Evolutionary conservation across 805 yeast genomes (phyloP), one percentile per base, ranked within the genome.

Genomic region (Kuraishia molischiana): DNA sequence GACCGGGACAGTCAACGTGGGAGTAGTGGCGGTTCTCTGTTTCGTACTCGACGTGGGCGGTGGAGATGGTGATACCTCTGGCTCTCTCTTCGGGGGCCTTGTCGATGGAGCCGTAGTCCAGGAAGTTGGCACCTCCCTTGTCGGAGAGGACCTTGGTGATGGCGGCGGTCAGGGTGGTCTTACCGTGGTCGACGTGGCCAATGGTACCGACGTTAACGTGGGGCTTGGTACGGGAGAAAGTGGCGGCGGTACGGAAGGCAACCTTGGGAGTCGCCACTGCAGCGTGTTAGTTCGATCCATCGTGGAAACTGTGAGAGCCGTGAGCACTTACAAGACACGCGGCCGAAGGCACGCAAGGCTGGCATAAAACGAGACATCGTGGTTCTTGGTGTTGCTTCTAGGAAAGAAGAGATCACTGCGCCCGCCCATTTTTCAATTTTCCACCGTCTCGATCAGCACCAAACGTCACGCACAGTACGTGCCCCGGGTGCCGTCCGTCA

Each of bases 11-110:
- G 74, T 89, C 97, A 51, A 89, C 95, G 64, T 89, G 97, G 52
- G 97, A 90, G 59, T 89, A 89, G 66, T 90, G 97, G 68, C 97
- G 83, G 62, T 82, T 85, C 22, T 69, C 86, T 45, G 97, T 90
- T 66, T 86, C 94, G 67, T 89, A 90, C 68, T 90, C 97, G 56
- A 89, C 97, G 62, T 90, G 97, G 40, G 97, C 97, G 49, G 96
- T 82, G 41, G 96, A 85, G 59, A 90, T 90, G 47, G 98, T 90
- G 66, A 90, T 90, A 78, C 98, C 98, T 74, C 98, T 86, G 41
- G 95, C 97, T 71, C 95, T 84, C 74, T 92, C 97, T 71, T 90
- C 97, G 49, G 97, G 97, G 34, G 97, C 97, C 66, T 85, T 84
- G 68, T 90, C 97, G 54, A 90, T 92, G 44, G 96, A 62, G 38